Evolutionary conservation across 371 early-diverging fungal genomes (phyloP).

Genomic region (Circinella minor): DNA sequence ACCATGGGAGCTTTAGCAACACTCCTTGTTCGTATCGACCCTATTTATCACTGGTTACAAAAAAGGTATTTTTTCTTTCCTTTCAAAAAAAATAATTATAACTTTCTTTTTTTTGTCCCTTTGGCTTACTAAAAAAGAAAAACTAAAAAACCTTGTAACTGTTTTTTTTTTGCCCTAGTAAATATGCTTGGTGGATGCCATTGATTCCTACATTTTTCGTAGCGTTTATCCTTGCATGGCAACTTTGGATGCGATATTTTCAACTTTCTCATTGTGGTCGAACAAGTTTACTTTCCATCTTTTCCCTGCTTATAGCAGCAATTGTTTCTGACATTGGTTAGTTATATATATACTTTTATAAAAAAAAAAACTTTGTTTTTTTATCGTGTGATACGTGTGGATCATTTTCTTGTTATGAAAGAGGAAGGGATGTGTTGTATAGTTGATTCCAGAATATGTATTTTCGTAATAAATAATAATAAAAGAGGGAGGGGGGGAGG

Average conservation of each 20-base stretch:
- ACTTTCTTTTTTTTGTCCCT: too few relatives aligned
- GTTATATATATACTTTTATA: not conserved
- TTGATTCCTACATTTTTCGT: constrained; percentile 32
- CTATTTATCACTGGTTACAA: constrained; percentile 34
- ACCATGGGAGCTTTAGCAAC: constrained; percentile 12
- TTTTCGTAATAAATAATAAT: too few relatives aligned
- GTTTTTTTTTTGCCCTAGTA: constrained; percentile 18
- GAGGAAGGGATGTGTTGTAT: not conserved
- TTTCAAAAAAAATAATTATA: not conserved
- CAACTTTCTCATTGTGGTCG: constrained; percentile 31
- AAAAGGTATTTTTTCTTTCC: constrained; percentile 22
- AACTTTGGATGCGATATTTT: constrained; percentile 47
- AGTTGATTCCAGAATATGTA: not conserved
- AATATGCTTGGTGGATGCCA: constrained; percentile 42
- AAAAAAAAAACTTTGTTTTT: too few relatives aligned
- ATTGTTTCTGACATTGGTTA: constrained; percentile 39
- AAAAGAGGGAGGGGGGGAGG: too few relatives aligned
- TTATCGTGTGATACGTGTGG: not conserved
- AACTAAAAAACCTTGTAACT: too few relatives aligned
- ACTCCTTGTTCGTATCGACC: constrained; percentile 21
- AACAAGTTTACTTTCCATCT: constrained; percentile 24
- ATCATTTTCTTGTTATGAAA: not conserved
- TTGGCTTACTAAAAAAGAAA: not conserved
- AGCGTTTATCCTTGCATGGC: constrained; percentile 31
- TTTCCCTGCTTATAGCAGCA: constrained; percentile 31